Percentiles rank a stretch among this genome's conserved stretches.
phyloP scores from a whole-genome alignment of 257 asterid species.

The Schizonepeta tenuifolia region DNA sequence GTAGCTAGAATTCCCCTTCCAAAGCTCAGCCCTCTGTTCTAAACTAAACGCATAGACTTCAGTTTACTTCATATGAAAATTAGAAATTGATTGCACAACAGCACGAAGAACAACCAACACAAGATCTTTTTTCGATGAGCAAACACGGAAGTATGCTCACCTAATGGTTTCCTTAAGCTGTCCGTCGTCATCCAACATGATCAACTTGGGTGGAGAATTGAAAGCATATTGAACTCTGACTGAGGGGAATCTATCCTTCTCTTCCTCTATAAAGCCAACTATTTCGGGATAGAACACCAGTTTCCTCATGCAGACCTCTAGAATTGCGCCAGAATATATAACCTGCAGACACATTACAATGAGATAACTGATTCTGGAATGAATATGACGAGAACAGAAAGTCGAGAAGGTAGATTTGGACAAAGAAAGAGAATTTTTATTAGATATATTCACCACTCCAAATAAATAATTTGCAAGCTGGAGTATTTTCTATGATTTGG shows the following conservation, averaged over 20 bases:
- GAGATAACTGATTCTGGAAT: neutral
- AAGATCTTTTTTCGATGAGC: neutral
- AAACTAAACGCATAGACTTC: neutral
- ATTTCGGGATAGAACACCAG: slow-evolving; percentile 91
- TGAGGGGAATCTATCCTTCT: slow-evolving; percentile 76
- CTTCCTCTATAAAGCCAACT: slow-evolving; percentile 92
- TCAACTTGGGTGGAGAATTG: slow-evolving; percentile 92
- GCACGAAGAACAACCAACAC: neutral
- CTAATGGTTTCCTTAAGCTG: slow-evolving; percentile 84
- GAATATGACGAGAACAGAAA: neutral
- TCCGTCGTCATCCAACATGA: slow-evolving; percentile 78
- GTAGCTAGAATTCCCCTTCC: neutral
- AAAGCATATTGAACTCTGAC: slow-evolving; percentile 75
- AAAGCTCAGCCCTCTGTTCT: neutral
- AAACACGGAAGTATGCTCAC: slow-evolving; percentile 38
- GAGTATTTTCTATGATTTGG: neutral
- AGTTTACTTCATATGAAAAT: neutral
- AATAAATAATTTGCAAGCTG: neutral
- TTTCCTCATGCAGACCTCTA: slow-evolving; percentile 98
- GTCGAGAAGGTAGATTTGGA: neutral
- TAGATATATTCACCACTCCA: neutral
- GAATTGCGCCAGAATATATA: slow-evolving; percentile 72
- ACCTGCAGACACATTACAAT: slow-evolving; percentile 48
- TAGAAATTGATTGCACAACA: neutral
- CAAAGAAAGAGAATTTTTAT: neutral